phyloP scores from a whole-genome alignment of 257 asterid genomes.

The Avicennia marina region DNA sequence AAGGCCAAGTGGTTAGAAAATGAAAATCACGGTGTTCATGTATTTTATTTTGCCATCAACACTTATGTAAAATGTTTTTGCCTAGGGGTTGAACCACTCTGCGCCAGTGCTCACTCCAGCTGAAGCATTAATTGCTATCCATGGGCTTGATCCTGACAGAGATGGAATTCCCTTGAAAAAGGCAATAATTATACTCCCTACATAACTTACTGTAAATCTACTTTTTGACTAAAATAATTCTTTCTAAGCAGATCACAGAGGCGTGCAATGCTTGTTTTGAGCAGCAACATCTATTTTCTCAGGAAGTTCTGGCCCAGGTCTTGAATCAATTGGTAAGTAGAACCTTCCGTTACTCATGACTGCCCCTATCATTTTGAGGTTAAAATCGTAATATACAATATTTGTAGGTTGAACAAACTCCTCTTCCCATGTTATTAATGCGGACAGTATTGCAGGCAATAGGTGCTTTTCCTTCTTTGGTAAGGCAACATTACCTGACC shows the following conservation, averaged over 20 bases:
- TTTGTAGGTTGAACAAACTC: constrained; percentile 95
- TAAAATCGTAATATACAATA: constrained; percentile 5
- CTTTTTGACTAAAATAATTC: constrained; percentile 18
- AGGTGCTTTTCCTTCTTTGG: constrained; percentile 95
- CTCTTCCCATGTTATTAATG: constrained; percentile 93
- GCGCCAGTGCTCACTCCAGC: constrained; percentile 75
- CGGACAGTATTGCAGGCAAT: constrained; percentile 96
- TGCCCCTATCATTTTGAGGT: neutral
- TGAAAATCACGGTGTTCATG: neutral
- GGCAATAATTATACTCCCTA: constrained; percentile 34
- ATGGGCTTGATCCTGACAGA: constrained; percentile 86
- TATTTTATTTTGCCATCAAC: constrained; percentile 13
- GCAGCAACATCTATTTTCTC: constrained; percentile 77
- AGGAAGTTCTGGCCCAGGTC: constrained; percentile 94
- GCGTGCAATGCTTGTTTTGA: constrained; percentile 99
- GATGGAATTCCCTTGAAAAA: constrained; percentile 92
- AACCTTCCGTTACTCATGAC: constrained; percentile 4
- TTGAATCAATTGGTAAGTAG: constrained; percentile 88
- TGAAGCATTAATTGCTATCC: constrained; percentile 94
- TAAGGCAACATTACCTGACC: constrained; percentile 31
- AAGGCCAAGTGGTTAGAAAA: neutral
- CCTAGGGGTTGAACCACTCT: constrained; percentile 68
- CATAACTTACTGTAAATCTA: constrained; percentile 10
- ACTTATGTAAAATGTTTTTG: constrained; percentile 19
- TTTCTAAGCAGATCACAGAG: constrained; percentile 76